Evolutionary conservation across 257 asterid species (phyloP).

Genomic region (Ophiorrhiza pumila): DNA sequence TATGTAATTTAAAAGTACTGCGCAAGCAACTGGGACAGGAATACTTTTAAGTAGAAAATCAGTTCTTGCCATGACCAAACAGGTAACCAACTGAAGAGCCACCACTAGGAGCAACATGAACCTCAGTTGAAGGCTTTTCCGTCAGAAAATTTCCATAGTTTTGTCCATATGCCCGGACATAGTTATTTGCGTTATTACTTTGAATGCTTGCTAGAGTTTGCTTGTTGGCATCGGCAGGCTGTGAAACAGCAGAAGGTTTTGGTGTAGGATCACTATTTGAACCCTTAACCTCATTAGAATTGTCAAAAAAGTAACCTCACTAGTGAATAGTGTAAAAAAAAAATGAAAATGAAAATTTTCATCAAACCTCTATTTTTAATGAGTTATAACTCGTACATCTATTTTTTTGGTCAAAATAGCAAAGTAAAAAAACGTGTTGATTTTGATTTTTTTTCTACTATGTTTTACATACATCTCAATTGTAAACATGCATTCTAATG

Average conservation of each 20-base stretch:
- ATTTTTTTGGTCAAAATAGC: too few species aligned
- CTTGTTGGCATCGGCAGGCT: conserved; percentile 26
- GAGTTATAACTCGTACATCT: too few species aligned
- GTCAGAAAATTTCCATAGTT: conserved; percentile 76
- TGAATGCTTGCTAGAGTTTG: conserved; percentile 41
- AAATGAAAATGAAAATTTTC: too few species aligned
- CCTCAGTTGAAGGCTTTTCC: conserved; percentile 82
- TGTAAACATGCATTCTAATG: too few species aligned
- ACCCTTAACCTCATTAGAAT: conserved; percentile 22
- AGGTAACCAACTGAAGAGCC: conserved; percentile 65
- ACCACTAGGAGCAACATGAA: conserved; percentile 87
- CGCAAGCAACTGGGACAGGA: conserved; percentile 3
- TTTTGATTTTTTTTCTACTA: too few species aligned
- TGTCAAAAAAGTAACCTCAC: too few species aligned
- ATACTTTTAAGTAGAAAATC: not conserved
- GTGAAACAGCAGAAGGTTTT: conserved; percentile 29
- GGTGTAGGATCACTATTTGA: conserved; percentile 32
- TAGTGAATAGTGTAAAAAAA: too few species aligned
- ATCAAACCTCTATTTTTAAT: too few species aligned
- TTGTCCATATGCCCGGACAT: conserved; percentile 67
- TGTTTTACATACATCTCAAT: too few species aligned
- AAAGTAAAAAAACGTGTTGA: too few species aligned
- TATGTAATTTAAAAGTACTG: not conserved
- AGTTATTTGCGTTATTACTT: conserved; percentile 50
- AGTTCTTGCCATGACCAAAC: conserved; percentile 59